Evolutionary conservation across 2,329 filamentous ascomycete genomes (phyloP).

Genomic region (Fusarium humuli): DNA sequence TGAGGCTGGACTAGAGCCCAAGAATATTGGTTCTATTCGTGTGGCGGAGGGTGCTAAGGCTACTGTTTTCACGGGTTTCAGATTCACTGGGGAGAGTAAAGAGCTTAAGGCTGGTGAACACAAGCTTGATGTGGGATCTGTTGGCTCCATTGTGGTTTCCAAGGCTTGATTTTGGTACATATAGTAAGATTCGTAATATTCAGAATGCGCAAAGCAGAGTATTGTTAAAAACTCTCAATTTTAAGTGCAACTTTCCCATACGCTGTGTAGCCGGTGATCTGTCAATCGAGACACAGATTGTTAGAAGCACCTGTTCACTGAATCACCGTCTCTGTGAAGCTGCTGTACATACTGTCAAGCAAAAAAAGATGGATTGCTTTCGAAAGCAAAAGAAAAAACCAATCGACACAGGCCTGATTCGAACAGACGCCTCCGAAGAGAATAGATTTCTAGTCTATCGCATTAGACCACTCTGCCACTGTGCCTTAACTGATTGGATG

Average conservation of each 20-base stretch:
- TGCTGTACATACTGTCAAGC: background rate
- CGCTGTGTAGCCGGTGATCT: background rate
- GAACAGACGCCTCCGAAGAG: constrained; percentile 33
- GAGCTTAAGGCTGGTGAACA: background rate
- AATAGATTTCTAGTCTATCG: constrained; percentile 36
- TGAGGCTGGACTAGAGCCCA: constrained; percentile 3
- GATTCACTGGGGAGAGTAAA: background rate
- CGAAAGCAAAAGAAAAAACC: background rate
- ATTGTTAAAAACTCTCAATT: background rate
- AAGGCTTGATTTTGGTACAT: background rate
- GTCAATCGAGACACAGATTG: no score
- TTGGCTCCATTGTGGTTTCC: background rate
- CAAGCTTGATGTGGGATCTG: background rate
- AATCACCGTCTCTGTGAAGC: no score
- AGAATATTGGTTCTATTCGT: background rate
- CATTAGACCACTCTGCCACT: constrained; percentile 35
- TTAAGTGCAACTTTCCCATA: background rate
- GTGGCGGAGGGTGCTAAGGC: background rate
- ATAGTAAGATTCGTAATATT: no score
- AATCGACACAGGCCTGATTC: constrained; percentile 34
- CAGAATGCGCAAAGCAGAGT: no score
- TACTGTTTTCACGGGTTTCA: background rate
- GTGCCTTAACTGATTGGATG: constrained; percentile 22
- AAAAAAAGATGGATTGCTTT: rapidly evolving
- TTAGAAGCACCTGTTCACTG: no score